Evolutionary conservation across 2,329 filamentous ascomycete species (phyloP).

Genomic region (Clarireedia homoeocarpa): DNA sequence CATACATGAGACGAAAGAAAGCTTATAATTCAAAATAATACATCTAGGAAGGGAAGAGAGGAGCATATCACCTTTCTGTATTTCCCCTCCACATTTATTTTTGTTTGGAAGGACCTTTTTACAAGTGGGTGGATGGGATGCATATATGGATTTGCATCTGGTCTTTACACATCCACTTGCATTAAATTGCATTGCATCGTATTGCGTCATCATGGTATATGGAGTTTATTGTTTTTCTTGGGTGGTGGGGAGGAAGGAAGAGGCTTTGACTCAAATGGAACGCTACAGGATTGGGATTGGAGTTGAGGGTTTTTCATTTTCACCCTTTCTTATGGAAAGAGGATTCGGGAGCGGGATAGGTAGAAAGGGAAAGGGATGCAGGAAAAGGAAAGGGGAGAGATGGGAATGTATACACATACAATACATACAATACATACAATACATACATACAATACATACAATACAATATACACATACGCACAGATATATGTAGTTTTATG

Average conservation of each 20-base stretch:
- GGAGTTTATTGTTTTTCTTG: no score
- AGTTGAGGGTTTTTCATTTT: neutral
- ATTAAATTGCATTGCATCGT: no score
- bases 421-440: no score
- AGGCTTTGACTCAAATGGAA: neutral
- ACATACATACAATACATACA: no score
- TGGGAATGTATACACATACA: neutral
- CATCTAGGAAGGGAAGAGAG: neutral
- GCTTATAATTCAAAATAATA: neutral
- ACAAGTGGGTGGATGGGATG: no score
- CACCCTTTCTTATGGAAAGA: neutral
- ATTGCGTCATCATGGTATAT: no score
- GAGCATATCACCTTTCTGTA: neutral
- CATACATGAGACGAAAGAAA: neutral
- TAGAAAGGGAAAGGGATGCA: neutral
- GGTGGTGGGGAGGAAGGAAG: neutral
- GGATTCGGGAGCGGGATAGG: neutral
- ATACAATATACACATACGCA: no score
- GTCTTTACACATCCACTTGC: no score
- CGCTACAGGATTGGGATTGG: neutral
- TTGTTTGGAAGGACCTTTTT: no score
- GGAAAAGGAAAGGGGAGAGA: neutral
- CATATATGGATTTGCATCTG: no score
- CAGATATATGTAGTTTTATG: no score
- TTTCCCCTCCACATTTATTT: no score